phyloP scores from a whole-genome alignment of 108 stramenopile genomes.

The Fistulifera pelliculosa region DNA sequence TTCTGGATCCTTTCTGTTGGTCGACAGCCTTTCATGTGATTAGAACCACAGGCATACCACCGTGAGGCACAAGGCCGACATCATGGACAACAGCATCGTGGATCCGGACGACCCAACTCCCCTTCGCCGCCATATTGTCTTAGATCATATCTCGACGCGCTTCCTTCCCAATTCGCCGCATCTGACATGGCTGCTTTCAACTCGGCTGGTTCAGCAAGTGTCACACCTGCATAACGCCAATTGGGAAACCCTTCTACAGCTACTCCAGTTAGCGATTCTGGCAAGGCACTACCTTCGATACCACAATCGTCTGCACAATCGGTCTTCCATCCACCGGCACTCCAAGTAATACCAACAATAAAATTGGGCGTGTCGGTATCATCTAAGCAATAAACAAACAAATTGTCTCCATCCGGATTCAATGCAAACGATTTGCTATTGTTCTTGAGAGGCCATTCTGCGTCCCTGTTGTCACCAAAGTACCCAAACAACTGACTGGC shows the following conservation, averaged over 20 bases:
- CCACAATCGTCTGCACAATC: constrained; percentile 3
- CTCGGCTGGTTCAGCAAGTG: too few relatives aligned
- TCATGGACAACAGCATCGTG: too few relatives aligned
- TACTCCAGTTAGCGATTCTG: background rate
- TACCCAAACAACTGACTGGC: constrained; percentile 4
- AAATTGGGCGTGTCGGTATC: constrained; percentile 5
- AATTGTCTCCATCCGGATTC: constrained; percentile 1
- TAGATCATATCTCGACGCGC: too few relatives aligned
- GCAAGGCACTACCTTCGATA: constrained; percentile 1
- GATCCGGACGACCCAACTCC: too few relatives aligned
- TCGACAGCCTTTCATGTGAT: too few relatives aligned
- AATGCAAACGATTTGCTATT: constrained; percentile 1
- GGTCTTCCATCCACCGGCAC: background rate
- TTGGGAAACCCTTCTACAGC: background rate
- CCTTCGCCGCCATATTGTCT: too few relatives aligned
- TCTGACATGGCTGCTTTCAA: too few relatives aligned
- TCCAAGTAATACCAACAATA: background rate
- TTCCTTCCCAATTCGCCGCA: too few relatives aligned
- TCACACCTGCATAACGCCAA: background rate
- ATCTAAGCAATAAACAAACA: constrained; percentile 10
- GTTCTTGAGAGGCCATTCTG: background rate
- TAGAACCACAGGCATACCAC: too few relatives aligned
- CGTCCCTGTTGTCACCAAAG: background rate
- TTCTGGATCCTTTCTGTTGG: too few relatives aligned
- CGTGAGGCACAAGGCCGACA: too few relatives aligned